Evolutionary conservation across 768 basidiomycete species (phyloP), one percentile per base, ranked within the genome.

Genomic region (Aureoboletus auriporus): DNA sequence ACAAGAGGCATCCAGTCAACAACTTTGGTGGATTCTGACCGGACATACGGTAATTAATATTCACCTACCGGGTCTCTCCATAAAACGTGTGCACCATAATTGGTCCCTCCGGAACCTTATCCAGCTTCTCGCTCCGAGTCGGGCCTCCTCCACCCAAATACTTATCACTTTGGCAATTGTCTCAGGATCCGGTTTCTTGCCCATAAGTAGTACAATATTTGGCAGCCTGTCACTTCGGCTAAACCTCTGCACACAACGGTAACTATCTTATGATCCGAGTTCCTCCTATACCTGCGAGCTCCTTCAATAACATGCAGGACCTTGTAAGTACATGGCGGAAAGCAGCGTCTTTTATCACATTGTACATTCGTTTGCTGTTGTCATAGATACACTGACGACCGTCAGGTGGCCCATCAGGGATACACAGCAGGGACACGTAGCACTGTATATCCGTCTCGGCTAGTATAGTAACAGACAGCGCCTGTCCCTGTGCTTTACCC

Each of bases 401-500:
- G 20, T 23, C 2, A 23, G 20, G 20, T 23, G 20, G 20, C 20
- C 33, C 20, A 41, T 30, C 38, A 17, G 45, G 43, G 37, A 47
- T 27, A 50, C 34, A 39, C 30, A 39, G 23, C 20, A 23, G 20
- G 20, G 20, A 23, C 20, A 23, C 20, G 20, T 23, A 23, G 20
- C 20, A 23, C 20, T 23, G 20, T 28, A 39, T 36, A 26, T 31
- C 23, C 26, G 12, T 36, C 26, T 38, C 26, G 51, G 49, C 42
- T 44, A 49, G n/a, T 10, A 46, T 39, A 39, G 30, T 47, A 30
- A 44, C 14, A 36, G 16, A 36, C 29, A 39, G 29, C 36, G 26
- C 61, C 52, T 37, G 62, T 62, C 23, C 56, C 50, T 17, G 55
- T 39, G 20, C 50, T 53, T 35, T 67, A 54, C 42, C 53, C 50